Percentiles rank a stretch among this genome's conserved stretches.
phyloP scores from a whole-genome alignment of 2,329 filamentous ascomycete species.

The Orbilia oligospora region DNA sequence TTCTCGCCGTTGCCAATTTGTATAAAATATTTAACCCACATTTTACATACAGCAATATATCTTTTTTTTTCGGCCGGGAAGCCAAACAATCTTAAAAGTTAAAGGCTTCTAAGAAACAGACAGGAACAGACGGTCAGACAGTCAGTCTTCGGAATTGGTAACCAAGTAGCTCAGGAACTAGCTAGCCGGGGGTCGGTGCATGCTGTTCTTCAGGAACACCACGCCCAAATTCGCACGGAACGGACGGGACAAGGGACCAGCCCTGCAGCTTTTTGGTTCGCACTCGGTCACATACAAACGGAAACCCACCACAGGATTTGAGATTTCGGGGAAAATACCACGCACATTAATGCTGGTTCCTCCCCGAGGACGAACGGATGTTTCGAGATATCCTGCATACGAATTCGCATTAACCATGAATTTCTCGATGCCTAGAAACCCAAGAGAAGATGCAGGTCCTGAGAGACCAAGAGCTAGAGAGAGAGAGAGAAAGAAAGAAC shows the following conservation, averaged over 20 bases:
- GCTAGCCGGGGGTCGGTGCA: not conserved
- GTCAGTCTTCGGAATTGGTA: conserved; percentile 41
- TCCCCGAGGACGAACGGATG: conserved; percentile 50
- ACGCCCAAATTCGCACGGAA: conserved; percentile 49
- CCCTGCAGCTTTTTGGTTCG: conserved; percentile 10
- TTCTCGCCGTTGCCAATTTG: conserved; percentile 4
- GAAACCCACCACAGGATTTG: conserved; percentile 9
- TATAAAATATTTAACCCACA: conserved; percentile 24
- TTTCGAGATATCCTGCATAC: conserved; percentile 18
- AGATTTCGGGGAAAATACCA: conserved; percentile 35
- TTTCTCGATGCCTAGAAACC: conserved; percentile 19
- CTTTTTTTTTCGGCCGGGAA: not conserved
- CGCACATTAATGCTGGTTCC: not conserved
- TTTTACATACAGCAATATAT: conserved; percentile 11
- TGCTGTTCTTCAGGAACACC: conserved; percentile 31
- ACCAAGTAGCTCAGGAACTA: too few relatives aligned
- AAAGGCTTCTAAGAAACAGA: conserved; percentile 1
- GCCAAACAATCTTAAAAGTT: conserved; percentile 20
- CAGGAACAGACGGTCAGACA: too few relatives aligned
- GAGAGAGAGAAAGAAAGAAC: not conserved
- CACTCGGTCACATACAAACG: not conserved
- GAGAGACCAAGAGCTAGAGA: too few relatives aligned
- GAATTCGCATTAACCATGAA: not conserved
- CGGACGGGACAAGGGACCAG: conserved; percentile 36
- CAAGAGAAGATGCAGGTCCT: conserved; percentile 16